A percentile compares a stretch with the other conserved stretches of the same genome.
These are phyloP conservation scores for Aspergillus terreus DNA, from an alignment of 2,329 filamentous ascomycete species.

Conservation along the genomic window DNA sequence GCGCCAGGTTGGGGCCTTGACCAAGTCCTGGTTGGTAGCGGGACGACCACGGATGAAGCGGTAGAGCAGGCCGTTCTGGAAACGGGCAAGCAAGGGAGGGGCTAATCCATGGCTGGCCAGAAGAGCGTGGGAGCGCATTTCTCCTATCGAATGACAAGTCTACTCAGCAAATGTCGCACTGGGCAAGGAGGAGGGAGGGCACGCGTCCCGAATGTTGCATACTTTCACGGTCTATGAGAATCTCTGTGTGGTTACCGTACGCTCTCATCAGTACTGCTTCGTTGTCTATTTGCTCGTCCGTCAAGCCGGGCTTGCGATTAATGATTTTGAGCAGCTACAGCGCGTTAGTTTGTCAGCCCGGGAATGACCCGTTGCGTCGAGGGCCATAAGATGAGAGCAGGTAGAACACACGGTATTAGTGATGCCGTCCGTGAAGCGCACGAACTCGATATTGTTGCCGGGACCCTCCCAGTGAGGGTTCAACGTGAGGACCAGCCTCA, in stretches of 20 bases:
- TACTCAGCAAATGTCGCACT: conserved; percentile 35
- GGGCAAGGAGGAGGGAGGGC: conserved; percentile 19
- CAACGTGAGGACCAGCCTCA: conserved; percentile 72
- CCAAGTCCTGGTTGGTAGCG: conserved; percentile 75
- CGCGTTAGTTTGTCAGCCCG: background rate
- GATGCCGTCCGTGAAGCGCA: conserved; percentile 95
- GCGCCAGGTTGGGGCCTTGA: conserved; percentile 69
- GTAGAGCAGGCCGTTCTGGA: conserved; percentile 95
- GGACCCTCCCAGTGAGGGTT: conserved; percentile 76
- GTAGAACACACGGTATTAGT: conserved; percentile 72
- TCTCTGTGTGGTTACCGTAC: conserved; percentile 89
- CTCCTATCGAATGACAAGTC: conserved; percentile 44
- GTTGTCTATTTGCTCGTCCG: conserved; percentile 72
- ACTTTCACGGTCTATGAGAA: conserved; percentile 93
- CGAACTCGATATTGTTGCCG: conserved; percentile 74
- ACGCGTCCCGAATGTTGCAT: conserved; percentile 42
- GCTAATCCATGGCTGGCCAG: conserved; percentile 80
- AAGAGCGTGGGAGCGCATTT: conserved; percentile 71
- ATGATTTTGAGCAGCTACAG: conserved; percentile 49
- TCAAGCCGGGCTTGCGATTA: conserved; percentile 57
- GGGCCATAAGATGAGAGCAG: background rate
- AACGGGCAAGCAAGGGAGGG: conserved; percentile 81
- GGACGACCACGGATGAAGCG: conserved; percentile 79
- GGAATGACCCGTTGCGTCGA: conserved; percentile 16
- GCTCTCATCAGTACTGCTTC: conserved; percentile 87